These are phyloP conservation scores for Puccinia horiana DNA, from an alignment of 1,284 basidiomycete genomes.

Conservation along the genomic window DNA sequence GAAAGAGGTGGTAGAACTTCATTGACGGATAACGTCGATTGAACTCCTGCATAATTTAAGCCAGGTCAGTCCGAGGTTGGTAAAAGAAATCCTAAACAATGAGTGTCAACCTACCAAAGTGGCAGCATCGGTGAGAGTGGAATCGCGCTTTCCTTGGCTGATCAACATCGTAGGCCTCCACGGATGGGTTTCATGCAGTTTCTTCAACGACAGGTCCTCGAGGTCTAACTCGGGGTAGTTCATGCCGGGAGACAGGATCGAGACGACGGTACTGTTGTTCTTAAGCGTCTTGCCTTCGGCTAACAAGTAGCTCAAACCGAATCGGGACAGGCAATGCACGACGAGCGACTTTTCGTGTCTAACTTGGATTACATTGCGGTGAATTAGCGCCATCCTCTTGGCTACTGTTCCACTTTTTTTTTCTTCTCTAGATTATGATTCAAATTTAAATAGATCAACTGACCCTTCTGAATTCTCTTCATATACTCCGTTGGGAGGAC, in stretches of 20 bases:
- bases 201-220: conserved; percentile 56
- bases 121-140: conserved; percentile 31
- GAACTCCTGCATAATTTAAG: conserved; percentile 24
- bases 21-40: conserved; percentile 42
- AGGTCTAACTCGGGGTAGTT: conserved; percentile 52
- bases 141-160: conserved; percentile 50
- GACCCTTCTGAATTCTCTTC: conserved; percentile 49
- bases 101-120: conserved; percentile 4
- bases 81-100: neutral
- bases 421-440: conserved; percentile 38
- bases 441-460: neutral
- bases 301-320: conserved; percentile 57
- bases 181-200: conserved; percentile 50
- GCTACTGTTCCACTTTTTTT: neutral
- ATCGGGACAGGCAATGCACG: conserved; percentile 58
- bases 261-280: conserved; percentile 52
- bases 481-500: conserved; percentile 51
- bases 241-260: conserved; percentile 57
- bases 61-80: conserved; percentile 24
- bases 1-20: conserved; percentile 40
- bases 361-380: neutral
- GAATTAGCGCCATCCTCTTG: neutral
- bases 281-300: conserved; percentile 56
- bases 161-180: conserved; percentile 53
- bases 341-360: conserved; percentile 57